Evolutionary conservation across 2,329 filamentous ascomycete genomes (phyloP).

Genomic region (Claviceps arundinis): DNA sequence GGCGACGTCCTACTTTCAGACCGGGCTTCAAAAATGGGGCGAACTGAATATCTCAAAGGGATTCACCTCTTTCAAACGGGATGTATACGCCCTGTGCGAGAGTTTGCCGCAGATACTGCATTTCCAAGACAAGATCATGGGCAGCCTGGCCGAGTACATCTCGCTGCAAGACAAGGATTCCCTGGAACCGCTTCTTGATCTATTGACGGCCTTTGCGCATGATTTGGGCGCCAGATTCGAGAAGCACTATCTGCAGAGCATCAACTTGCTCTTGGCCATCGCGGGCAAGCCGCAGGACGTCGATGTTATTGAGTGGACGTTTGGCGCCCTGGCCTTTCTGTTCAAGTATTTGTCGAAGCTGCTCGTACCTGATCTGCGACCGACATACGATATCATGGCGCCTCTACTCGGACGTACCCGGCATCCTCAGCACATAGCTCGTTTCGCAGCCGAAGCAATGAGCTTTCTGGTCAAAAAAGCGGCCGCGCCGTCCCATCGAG

Average conservation of each 20-base stretch:
- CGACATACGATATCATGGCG: slow-evolving; percentile 71
- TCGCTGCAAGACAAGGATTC: slow-evolving; percentile 64
- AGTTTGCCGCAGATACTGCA: slow-evolving; percentile 86
- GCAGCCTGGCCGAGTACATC: slow-evolving; percentile 61
- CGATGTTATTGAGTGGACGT: slow-evolving; percentile 95
- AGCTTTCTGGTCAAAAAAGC: slow-evolving; percentile 90
- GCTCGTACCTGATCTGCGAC: slow-evolving; percentile 70
- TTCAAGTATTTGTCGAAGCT: slow-evolving; percentile 94
- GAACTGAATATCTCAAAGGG: slow-evolving; percentile 80
- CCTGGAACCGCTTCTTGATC: slow-evolving; percentile 72
- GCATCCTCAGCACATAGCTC: slow-evolving; percentile 74
- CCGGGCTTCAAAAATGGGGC: slow-evolving; percentile 73
- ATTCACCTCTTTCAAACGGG: slow-evolving; percentile 65
- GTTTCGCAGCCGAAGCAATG: slow-evolving; percentile 88
- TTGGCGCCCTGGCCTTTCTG: slow-evolving; percentile 82
- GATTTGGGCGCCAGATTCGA: slow-evolving; percentile 82
- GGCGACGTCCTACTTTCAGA: slow-evolving; percentile 76
- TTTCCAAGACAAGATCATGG: slow-evolving; percentile 77
- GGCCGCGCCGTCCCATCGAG: slow-evolving; percentile 61
- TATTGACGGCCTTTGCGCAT: slow-evolving; percentile 90
- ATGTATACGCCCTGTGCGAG: slow-evolving; percentile 68
- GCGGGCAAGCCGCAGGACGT: slow-evolving; percentile 65
- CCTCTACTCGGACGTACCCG: slow-evolving; percentile 71
- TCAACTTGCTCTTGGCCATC: slow-evolving; percentile 63
- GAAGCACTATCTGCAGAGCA: slow-evolving; percentile 65